Base-by-base conservation (phyloP, 1,139 yeast genomes). In the Magnusiomyces sp. region DNA sequence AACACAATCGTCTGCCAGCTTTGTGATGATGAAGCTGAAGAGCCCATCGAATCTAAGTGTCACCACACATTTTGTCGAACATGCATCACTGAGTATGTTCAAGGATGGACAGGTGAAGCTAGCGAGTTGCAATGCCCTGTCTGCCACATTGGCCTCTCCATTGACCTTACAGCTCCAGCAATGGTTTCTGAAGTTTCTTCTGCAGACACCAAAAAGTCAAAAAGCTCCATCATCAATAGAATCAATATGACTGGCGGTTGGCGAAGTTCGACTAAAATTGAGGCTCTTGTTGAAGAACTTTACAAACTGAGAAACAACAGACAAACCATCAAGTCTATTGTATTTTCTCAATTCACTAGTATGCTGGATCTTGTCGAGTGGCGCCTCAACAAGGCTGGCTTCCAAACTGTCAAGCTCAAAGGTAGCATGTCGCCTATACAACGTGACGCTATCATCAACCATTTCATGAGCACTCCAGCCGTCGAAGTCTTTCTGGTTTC, bases 21-120 rank as follows among this genome's bases (percentile, higher is more conserved):
- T 29, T 94, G 99, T 68, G 97, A 90, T 58, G 98, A 94, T 62
- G 97, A 89, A 66, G 96, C 98, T 0, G 97, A 92, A 65, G 98
- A 92, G 55, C 95, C 98, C 0, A 88, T 94, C 46, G 90, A 86
- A 64, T 85, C 96, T 1, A 85, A 83, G 63, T 92, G 98, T 63
- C 96, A 86, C 59, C 99, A 92, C 62, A 77, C 79, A 52, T 92
- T 92, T 63, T 92, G 99, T 64, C 76, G 99, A 39, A 74, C 92
- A 73, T 92, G 99, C 65, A 79, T 92, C 52, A 80, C 76, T 56
- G 98, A 94, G 64, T 92, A 92, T 61, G 79, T 84, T 46, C 96
- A 89, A 56, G 82, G 95, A 47, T 90, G 76, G 64, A 74, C 77
- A 56, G 95, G 94, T 4, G 77, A 72, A 6, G 76, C 71, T 67